Evolutionary conservation across 495 filamentous ascomycete genomes (phyloP), one percentile per base, ranked within the genome.

Genomic region (Sporormia fimetaria): DNA sequence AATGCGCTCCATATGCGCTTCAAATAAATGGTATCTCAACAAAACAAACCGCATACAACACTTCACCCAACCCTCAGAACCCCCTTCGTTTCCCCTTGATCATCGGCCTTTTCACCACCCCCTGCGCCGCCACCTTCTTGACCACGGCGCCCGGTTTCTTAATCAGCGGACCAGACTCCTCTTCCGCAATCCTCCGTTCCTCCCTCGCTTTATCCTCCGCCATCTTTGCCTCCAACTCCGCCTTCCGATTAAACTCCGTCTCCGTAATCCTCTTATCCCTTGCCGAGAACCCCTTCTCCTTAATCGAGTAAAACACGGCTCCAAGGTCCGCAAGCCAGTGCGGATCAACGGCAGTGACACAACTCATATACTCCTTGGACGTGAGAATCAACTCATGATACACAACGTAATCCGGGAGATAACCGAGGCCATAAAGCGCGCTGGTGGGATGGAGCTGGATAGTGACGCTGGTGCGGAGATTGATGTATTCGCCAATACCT

Each of bases 331-430:
- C 92, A 51, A 99, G 76, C 92, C 92, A 99, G 54, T 93, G 85
- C 33, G 92, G 88, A 60, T 99, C 92, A 3, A 99, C 90, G 0
- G 86, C 75, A 4, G 92, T 99, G 21, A 99, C 92, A 2, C 83
- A 93, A 3, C 81, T 88, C 88, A 99, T 96, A 67, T 96, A 99
- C 63, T 96, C 92, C 58, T 94, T 95, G 36, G 77, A 83, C 0
- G 92, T 99, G 31, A 96, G 74, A 49, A 95, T 95, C 50, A 99
- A 74, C 62, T 99, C 92, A 64, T 99, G 92, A 63, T 96, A 99
- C 21, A 99, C 78, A 17, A 99, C 87, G 53, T 95, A 95, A 54
- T 96, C 88, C 0, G 92, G 92, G 20, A 95, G 71, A 61, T 90
- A 90, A 3, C 90, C 88, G 1, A 90, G 71, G 25, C 87, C 88